Percentiles rank a stretch among this genome's conserved stretches.
Evolutionary conservation across 1,284 basidiomycete genomes (phyloP).

Genomic region (Malassezia restricta): DNA sequence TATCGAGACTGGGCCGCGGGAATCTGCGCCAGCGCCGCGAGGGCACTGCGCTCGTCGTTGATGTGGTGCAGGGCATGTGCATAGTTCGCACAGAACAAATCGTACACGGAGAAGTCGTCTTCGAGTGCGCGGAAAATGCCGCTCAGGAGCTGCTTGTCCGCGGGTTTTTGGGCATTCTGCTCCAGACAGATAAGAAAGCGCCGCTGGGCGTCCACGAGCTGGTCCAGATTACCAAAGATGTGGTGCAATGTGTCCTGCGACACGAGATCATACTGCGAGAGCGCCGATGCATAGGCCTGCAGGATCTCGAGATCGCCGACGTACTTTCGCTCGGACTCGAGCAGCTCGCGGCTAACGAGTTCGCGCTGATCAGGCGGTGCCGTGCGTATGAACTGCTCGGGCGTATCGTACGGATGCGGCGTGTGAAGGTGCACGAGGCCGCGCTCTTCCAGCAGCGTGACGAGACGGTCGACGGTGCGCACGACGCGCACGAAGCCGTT

Average conservation of each 20-base stretch:
- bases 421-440: conserved; percentile 51
- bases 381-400: conserved; percentile 43
- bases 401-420: conserved; percentile 24
- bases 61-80: conserved; percentile 65
- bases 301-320: conserved; percentile 95
- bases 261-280: conserved; percentile 69
- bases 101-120: conserved; percentile 57
- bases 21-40: conserved; percentile 26
- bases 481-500: conserved; percentile 89
- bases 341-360: conserved; percentile 71
- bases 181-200: conserved; percentile 81
- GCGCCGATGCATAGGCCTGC: conserved; percentile 49
- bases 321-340: conserved; percentile 91
- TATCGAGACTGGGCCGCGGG: conserved; percentile 38
- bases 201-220: conserved; percentile 89
- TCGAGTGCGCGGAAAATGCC: conserved; percentile 60
- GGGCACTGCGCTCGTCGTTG: conserved; percentile 46
- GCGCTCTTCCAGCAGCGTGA: conserved; percentile 65
- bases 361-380: conserved; percentile 54
- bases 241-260: conserved; percentile 88
- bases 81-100: conserved; percentile 87
- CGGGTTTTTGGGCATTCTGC: conserved; percentile 51
- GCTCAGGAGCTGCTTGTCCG: conserved; percentile 55
- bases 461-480: conserved; percentile 75
- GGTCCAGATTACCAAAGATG: conserved; percentile 88